A percentile compares a stretch with the other conserved stretches of the same genome.
These are phyloP conservation scores for Fagus crenata DNA, from an alignment of 306 rosid species.

Conservation along the genomic window DNA sequence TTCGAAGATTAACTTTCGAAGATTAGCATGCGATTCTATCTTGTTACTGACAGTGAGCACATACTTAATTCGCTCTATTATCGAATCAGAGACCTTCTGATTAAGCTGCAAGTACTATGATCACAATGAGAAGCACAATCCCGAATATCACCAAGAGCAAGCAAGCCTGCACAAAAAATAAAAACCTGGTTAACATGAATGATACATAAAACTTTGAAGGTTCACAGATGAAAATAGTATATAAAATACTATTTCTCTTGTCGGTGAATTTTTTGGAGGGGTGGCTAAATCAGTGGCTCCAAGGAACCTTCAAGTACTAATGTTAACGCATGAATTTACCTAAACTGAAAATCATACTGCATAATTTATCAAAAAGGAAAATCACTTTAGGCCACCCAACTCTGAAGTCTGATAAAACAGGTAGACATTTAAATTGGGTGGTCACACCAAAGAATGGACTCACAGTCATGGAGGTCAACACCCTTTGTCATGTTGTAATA, in stretches of 20 bases:
- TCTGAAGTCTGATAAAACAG: not conserved
- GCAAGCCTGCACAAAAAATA: conserved; percentile 54
- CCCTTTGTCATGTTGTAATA: not conserved
- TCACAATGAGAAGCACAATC: conserved; percentile 81
- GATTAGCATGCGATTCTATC: conserved; percentile 28
- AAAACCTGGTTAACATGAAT: conserved; percentile 9
- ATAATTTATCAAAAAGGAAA: no score
- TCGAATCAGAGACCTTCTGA: conserved; percentile 26
- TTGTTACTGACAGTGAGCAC: conserved; percentile 17
- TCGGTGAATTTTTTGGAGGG: not conserved
- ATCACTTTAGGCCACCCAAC: no score
- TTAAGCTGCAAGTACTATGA: conserved; percentile 82
- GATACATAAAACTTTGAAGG: not conserved
- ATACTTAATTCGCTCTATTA: conserved; percentile 28
- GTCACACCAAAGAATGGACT: not conserved
- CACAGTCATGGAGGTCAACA: not conserved
- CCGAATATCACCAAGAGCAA: conserved; percentile 96
- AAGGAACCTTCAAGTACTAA: no score
- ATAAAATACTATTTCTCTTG: no score
- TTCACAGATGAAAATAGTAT: not conserved
- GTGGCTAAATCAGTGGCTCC: not conserved
- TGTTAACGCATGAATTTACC: not conserved
- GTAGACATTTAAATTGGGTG: not conserved
- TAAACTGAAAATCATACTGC: not conserved
- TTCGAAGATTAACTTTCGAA: conserved; percentile 3